phyloP scores from a whole-genome alignment of 164 flowering plant species.

The Magnolia changhungtana region DNA sequence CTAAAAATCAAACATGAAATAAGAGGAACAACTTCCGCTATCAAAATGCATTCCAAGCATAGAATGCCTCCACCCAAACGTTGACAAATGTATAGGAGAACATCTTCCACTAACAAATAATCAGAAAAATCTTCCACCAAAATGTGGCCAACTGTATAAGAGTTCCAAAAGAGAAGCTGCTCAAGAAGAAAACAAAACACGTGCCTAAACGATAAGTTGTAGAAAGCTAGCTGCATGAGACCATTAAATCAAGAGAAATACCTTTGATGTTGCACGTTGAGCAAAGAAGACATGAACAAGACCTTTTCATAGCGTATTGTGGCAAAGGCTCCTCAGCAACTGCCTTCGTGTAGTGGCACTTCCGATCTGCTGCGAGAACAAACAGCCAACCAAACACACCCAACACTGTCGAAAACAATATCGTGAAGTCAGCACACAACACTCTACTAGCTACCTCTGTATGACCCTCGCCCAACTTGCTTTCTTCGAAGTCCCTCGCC shows the following conservation, averaged over 20 bases:
- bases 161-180: not conserved
- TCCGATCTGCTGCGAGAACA: conserved; percentile 36
- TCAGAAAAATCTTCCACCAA: not conserved
- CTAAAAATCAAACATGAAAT: too few relatives aligned
- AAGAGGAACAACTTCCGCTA: not conserved
- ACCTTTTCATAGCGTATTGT: conserved; percentile 56
- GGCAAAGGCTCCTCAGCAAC: conserved; percentile 34
- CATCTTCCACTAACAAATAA: not conserved
- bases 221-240: not conserved
- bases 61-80: too few relatives aligned
- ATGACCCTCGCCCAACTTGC: conserved; percentile 86
- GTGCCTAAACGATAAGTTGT: not conserved
- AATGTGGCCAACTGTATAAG: not conserved
- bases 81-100: not conserved
- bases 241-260: conserved; percentile 17
- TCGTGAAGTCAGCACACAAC: conserved; percentile 5
- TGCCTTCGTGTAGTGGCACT: conserved; percentile 25
- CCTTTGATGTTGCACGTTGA: conserved; percentile 77
- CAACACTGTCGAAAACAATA: not conserved
- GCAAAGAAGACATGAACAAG: conserved; percentile 80
- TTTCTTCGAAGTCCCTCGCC: conserved; percentile 60
- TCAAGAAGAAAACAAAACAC: not conserved
- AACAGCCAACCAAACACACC: not conserved
- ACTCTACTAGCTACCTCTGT: conserved; percentile 63
- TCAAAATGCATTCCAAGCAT: not conserved